Percentiles rank a stretch among this genome's conserved stretches.
Evolutionary conservation across 768 basidiomycete species (phyloP).

Genomic region (Phanerochaete carnosa): DNA sequence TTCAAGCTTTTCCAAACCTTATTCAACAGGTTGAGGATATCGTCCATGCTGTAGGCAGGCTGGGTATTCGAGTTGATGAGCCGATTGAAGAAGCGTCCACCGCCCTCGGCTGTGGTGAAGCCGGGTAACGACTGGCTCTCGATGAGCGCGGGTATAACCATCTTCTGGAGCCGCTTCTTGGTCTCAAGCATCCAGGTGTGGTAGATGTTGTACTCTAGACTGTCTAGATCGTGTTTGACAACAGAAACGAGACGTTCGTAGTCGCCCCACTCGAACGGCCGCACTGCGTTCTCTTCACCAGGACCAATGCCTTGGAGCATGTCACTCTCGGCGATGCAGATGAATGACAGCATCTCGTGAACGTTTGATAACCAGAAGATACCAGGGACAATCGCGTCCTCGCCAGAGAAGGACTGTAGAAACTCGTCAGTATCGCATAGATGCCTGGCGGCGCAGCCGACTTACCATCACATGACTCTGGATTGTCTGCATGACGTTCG

Average conservation of each 20-base stretch:
- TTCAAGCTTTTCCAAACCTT: conserved; percentile 98
- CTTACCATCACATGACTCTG: conserved; percentile 97
- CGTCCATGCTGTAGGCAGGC: conserved; percentile 98
- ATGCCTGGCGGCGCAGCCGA: background rate
- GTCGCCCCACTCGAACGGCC: conserved; percentile 94
- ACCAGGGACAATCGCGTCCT: conserved; percentile 94
- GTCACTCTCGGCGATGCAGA: conserved; percentile 97
- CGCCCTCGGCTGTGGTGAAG: conserved; percentile 93
- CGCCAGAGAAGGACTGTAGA: conserved; percentile 78
- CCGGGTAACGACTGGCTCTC: conserved; percentile 98
- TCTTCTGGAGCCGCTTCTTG: conserved; percentile 93
- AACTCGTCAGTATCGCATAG: conserved; percentile 12
- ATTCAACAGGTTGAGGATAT: conserved; percentile 93
- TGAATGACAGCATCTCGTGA: conserved; percentile 98
- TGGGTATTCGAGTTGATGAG: conserved; percentile 80
- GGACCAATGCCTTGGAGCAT: conserved; percentile 98
- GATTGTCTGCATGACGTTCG: conserved; percentile 97
- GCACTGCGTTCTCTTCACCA: conserved; percentile 87
- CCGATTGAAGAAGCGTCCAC: conserved; percentile 90
- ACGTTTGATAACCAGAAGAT: conserved; percentile 99
- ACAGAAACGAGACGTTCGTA: conserved; percentile 97
- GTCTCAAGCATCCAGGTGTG: conserved; percentile 99
- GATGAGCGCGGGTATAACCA: conserved; percentile 98
- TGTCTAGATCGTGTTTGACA: conserved; percentile 98
- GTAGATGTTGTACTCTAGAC: conserved; percentile 98